These are phyloP conservation scores for Kodamaea derodonti DNA, from an alignment of 1,139 yeast genomes.

Conservation along the genomic window DNA sequence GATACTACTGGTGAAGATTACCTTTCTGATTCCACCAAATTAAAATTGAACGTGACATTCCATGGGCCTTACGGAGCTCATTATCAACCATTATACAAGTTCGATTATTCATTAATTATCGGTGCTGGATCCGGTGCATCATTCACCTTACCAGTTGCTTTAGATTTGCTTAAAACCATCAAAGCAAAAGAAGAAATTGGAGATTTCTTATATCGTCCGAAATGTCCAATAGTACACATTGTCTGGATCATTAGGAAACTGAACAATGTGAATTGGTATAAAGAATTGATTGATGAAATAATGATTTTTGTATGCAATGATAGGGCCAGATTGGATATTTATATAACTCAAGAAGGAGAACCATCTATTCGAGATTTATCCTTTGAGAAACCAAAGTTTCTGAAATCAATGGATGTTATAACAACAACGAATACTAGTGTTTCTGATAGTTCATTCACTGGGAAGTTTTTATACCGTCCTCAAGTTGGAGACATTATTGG, in stretches of 20 bases:
- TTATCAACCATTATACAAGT: slow-evolving; percentile 37
- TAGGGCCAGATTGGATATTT: slow-evolving; percentile 20
- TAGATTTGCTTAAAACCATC: slow-evolving; percentile 29
- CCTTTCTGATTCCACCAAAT: not conserved
- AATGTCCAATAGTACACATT: slow-evolving; percentile 22
- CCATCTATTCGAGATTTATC: not conserved
- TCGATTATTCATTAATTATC: slow-evolving; percentile 38
- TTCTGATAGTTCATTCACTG: not conserved
- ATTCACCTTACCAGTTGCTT: slow-evolving; percentile 43
- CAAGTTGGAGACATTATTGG: slow-evolving; percentile 1
- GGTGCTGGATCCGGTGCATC: slow-evolving; percentile 48
- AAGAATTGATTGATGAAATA: slow-evolving; percentile 28
- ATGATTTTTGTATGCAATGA: slow-evolving; percentile 22
- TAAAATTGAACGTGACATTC: slow-evolving; percentile 27
- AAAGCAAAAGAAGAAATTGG: slow-evolving; percentile 19
- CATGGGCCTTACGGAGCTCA: slow-evolving; percentile 46
- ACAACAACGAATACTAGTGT: not conserved
- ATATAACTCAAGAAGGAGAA: slow-evolving; percentile 18
- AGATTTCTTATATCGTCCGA: slow-evolving; percentile 35
- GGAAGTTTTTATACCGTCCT: slow-evolving; percentile 3
- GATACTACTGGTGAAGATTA: not conserved
- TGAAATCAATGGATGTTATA: not conserved
- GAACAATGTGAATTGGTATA: slow-evolving; percentile 34
- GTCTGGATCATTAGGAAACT: slow-evolving; percentile 32
- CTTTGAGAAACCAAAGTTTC: not conserved